Conservation (phyloP, 2,329 filamentous ascomycete genomes). For the Xylogone sp. region DNA sequence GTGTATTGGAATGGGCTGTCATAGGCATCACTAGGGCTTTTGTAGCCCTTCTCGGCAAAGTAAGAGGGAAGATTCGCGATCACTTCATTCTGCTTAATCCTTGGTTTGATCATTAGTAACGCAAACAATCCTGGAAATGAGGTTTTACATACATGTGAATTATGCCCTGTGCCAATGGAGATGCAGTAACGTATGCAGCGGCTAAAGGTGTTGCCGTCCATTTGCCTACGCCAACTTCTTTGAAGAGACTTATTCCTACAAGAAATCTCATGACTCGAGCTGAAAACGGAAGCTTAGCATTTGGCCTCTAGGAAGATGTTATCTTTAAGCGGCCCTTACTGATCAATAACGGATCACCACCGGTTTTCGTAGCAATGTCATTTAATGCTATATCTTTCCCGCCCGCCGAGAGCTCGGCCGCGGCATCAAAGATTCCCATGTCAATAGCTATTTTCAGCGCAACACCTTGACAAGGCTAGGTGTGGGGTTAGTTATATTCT, state of each 20-base stretch:
- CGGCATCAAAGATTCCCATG: conserved; percentile 7
- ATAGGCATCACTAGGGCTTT: conserved; percentile 9
- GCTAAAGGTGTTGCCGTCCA: conserved; percentile 4
- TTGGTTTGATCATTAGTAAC: background rate
- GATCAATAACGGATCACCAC: conserved; percentile 3
- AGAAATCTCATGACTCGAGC: conserved; percentile 10
- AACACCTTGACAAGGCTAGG: conserved; percentile 1
- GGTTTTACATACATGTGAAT: conserved; percentile 1
- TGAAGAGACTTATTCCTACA: conserved; percentile 6
- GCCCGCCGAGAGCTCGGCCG: background rate
- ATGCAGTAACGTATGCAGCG: conserved; percentile 4
- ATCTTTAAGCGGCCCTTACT: conserved; percentile 2
- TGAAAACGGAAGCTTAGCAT: background rate
- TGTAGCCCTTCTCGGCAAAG: conserved; percentile 6
- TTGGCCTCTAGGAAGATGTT: background rate
- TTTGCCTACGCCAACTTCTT: conserved; percentile 1
- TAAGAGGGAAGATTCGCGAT: conserved; percentile 7
- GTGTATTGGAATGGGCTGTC: conserved; percentile 12
- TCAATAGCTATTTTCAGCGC: conserved; percentile 6
- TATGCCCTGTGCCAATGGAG: conserved; percentile 3
- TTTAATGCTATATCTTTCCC: background rate
- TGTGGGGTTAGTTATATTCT: background rate
- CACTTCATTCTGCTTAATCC: conserved; percentile 6
- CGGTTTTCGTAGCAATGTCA: conserved; percentile 6
- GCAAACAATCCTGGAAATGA: background rate